Evolutionary conservation across 345 rosid genomes (phyloP), one percentile per base, ranked within the genome.

Genomic region (Microthlaspi erraticum): DNA sequence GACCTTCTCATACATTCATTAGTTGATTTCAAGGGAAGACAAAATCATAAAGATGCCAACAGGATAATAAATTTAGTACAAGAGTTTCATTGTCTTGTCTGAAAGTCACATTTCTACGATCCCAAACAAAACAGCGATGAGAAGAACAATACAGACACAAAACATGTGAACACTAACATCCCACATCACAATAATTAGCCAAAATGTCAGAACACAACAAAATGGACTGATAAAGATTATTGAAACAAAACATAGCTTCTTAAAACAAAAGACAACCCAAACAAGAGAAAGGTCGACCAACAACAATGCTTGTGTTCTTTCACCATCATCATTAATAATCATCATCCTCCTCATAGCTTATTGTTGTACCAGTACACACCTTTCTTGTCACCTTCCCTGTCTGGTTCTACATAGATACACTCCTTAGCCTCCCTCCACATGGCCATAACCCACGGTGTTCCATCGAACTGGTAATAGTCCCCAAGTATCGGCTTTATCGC

Each of bases 361-460:
- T 87, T 93, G 33, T 70, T 65, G 78, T 87, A 90, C 98, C 98
- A 93, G 80, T 73, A 86, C 11, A 90, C 92, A 45, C 98, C 98
- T 80, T 83, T 79, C 79, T 32, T 79, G 65, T 78, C 77, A 66
- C 70, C 79, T 12, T 65, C 87, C 29, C 84, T 93, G 11, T 93
- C 98, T 1, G 80, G 83, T 77, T 86, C 94, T 2, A 90, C 97
- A 53, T 83, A 93, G 46, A 93, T 43, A 45, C 98, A 93, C 73
- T 93, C 98, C 80, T 86, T 88, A 2, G 96, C 90, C 79, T 90
- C 98, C 77, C 98, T 90, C 86, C 85, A 93, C 74, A 91, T 66
- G 0, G 97, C 96, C 82, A 77, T 83, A 68, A 68, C 64, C 19
- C 84, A 13, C 0, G 98, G 87, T 10, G 93, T 93, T 49, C 84